phyloP scores from a whole-genome alignment of 1,139 yeast species.

The Taphrina flavorubra region DNA sequence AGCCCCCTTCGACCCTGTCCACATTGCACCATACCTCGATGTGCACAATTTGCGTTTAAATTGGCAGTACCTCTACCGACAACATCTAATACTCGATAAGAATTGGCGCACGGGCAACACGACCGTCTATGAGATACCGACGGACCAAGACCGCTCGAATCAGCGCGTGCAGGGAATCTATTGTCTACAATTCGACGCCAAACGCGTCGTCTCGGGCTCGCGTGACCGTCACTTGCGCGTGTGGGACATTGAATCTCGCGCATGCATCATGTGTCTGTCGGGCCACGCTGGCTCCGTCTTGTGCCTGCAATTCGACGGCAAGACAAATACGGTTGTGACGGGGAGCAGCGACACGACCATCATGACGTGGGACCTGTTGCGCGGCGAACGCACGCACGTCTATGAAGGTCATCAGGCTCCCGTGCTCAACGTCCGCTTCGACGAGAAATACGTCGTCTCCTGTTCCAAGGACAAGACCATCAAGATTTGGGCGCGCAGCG shows the following conservation, averaged over 20 bases:
- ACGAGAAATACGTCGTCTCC: slow-evolving; percentile 41
- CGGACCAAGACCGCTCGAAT: slow-evolving; percentile 25
- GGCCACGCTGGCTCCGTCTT: slow-evolving; percentile 44
- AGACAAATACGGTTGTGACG: slow-evolving; percentile 45
- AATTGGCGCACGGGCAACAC: slow-evolving; percentile 44
- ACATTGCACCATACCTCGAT: slow-evolving; percentile 33
- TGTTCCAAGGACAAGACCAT: slow-evolving; percentile 44
- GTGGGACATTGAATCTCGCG: slow-evolving; percentile 43
- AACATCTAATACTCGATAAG: slow-evolving; percentile 39
- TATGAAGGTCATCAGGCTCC: slow-evolving; percentile 63
- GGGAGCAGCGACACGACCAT: slow-evolving; percentile 50
- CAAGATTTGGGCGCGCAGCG: slow-evolving; percentile 42
- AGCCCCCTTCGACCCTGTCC: slow-evolving; percentile 22
- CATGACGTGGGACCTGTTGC: slow-evolving; percentile 60
- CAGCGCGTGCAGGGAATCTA: slow-evolving; percentile 41
- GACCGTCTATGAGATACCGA: slow-evolving; percentile 33
- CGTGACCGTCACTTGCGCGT: slow-evolving; percentile 41
- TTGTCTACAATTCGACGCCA: slow-evolving; percentile 45
- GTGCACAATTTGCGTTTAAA: slow-evolving; percentile 30
- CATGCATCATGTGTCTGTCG: slow-evolving; percentile 29
- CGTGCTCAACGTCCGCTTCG: slow-evolving; percentile 42
- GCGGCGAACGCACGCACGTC: slow-evolving; percentile 66
- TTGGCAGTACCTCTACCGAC: slow-evolving; percentile 43
- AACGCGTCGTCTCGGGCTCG: slow-evolving; percentile 46
- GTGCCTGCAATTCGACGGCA: slow-evolving; percentile 42